phyloP scores from a whole-genome alignment of 768 basidiomycete species.

The Kwoniella sp. region DNA sequence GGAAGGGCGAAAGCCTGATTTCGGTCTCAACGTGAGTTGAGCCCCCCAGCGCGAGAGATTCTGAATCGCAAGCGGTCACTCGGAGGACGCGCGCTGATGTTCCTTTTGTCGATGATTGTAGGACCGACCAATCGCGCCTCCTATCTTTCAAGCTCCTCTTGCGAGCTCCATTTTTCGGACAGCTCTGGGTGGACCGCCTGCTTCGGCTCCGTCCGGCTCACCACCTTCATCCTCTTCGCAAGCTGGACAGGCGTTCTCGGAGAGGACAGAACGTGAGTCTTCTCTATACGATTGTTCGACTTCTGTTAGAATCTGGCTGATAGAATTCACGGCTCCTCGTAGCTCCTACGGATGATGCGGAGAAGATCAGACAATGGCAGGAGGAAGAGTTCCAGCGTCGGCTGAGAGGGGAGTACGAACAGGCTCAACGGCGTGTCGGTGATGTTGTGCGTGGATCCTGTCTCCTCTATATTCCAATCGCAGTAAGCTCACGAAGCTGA shows the following conservation, averaged over 20 bases:
- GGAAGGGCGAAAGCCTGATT: constrained; percentile 1
- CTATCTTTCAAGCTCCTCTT: constrained; percentile 13
- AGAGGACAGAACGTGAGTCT: constrained; percentile 1
- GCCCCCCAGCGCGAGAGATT: too few relatives aligned
- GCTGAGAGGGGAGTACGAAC: constrained; percentile 77
- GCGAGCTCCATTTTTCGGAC: constrained; percentile 42
- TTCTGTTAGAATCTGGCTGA: background rate
- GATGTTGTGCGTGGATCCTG: constrained; percentile 63
- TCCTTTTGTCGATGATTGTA: background rate
- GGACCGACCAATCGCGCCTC: constrained; percentile 1
- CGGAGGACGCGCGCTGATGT: background rate
- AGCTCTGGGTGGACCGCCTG: constrained; percentile 12
- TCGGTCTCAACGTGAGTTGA: constrained; percentile 10
- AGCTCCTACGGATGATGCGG: constrained; percentile 57
- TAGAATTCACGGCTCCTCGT: background rate
- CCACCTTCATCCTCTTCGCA: background rate
- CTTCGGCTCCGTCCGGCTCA: constrained; percentile 1
- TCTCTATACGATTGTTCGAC: background rate
- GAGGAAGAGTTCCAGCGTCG: constrained; percentile 70
- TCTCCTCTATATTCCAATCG: background rate
- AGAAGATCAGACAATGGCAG: constrained; percentile 70
- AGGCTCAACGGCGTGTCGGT: constrained; percentile 65
- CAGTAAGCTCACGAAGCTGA: background rate
- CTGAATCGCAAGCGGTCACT: too few relatives aligned
- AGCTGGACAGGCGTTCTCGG: background rate